Conservation (phyloP, 352 stramenopile species). For the Pythium apleroticum region DNA sequence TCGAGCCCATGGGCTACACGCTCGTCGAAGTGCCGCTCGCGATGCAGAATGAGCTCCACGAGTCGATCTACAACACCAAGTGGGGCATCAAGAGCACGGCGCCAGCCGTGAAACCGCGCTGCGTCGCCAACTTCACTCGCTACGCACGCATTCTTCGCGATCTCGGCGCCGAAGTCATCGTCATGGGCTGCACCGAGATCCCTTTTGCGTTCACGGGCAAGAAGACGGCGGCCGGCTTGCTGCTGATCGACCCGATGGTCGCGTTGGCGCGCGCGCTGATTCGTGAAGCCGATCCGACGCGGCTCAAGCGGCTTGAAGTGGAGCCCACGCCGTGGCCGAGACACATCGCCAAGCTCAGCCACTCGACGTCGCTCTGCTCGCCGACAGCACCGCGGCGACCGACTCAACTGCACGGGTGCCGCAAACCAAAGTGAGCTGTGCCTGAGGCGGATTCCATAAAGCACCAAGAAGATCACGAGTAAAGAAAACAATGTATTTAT, state of each 20-base stretch:
- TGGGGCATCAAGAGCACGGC: conserved; percentile 81
- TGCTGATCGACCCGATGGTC: conserved; percentile 77
- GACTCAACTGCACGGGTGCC: not conserved
- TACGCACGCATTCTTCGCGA: conserved; percentile 50
- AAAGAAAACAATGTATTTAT: conserved; percentile 16
- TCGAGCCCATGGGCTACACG: conserved; percentile 55
- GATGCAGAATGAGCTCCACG: conserved; percentile 62
- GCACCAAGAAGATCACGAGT: not conserved
- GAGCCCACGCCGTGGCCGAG: conserved; percentile 18
- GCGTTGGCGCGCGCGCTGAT: conserved; percentile 74
- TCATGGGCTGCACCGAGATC: conserved; percentile 81
- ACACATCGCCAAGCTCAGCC: conserved; percentile 24
- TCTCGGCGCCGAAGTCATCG: conserved; percentile 56
- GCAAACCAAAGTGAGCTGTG: conserved; percentile 15
- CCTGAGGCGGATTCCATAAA: not conserved
- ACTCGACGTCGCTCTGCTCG: not conserved
- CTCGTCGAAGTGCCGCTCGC: conserved; percentile 52
- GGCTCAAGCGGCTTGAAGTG: conserved; percentile 41
- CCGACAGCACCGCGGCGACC: not conserved
- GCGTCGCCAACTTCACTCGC: conserved; percentile 57
- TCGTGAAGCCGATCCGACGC: conserved; percentile 47
- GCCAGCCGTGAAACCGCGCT: conserved; percentile 48
- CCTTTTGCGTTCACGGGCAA: conserved; percentile 67
- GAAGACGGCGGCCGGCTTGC: conserved; percentile 35
- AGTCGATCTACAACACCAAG: conserved; percentile 68